A percentile compares a stretch with the other conserved stretches of the same genome.
phyloP scores from a whole-genome alignment of 768 basidiomycete genomes.

The Leccinum disarticulatum region DNA sequence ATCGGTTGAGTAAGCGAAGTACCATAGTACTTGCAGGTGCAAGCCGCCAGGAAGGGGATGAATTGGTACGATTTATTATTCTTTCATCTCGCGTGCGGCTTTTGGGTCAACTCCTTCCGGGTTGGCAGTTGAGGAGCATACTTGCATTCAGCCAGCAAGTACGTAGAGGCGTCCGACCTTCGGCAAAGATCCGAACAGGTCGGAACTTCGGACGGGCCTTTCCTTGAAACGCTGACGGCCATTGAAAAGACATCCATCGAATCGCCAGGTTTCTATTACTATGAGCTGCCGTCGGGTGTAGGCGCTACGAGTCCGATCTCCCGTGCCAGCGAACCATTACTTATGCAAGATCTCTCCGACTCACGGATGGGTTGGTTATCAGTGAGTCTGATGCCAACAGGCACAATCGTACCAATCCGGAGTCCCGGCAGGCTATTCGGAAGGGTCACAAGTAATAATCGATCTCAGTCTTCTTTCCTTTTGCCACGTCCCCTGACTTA shows the following conservation, averaged over 20 bases:
- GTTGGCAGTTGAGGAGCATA: not conserved
- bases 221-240: not conserved
- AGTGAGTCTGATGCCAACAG: no score
- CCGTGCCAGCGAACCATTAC: not conserved
- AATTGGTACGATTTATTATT: not conserved
- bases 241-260: not conserved
- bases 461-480: not conserved
- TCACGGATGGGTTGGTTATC: no score
- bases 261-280: not conserved
- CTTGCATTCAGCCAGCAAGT: not conserved
- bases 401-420: not conserved
- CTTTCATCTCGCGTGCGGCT: not conserved
- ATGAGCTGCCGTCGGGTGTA: not conserved
- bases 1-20: not conserved
- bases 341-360: no score
- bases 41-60: not conserved
- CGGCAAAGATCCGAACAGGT: not conserved
- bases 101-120: not conserved
- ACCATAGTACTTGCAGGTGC: not conserved
- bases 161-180: not conserved
- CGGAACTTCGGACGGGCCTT: not conserved
- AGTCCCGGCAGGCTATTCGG: not conserved
- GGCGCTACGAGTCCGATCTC: not conserved
- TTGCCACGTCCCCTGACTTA: not conserved
- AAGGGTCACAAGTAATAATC: not conserved